A percentile compares a stretch with the other conserved stretches of the same genome.
Conservation (phyloP, 75 land plant genomes). For the Selaginella tamariscina region DNA sequence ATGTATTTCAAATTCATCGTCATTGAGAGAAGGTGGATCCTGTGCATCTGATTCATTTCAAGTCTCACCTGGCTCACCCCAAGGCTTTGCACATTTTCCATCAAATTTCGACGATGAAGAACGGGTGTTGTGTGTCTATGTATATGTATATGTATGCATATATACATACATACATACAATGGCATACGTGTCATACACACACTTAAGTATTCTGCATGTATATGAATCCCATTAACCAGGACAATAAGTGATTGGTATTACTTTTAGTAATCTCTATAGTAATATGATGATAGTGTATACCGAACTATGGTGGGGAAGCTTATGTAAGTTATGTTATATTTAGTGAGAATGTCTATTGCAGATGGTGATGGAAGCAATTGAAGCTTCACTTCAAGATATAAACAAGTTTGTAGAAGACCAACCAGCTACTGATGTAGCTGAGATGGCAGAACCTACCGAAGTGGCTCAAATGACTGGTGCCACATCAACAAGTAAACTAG, state of each 20-base stretch:
- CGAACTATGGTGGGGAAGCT: no score
- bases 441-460: no score
- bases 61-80: background rate
- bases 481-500: background rate
- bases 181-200: no score
- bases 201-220: no score
- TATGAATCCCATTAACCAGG: no score
- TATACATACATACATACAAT: no score
- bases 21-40: background rate
- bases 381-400: background rate
- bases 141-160: background rate
- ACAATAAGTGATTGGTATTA: no score
- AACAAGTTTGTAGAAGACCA: background rate
- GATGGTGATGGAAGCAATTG: constrained; percentile 1
- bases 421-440: background rate
- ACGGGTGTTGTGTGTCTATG: background rate
- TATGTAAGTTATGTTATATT: no score
- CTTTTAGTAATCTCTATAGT: no score
- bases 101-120: background rate
- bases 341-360: no score
- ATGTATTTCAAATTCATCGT: background rate
- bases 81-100: background rate
- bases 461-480: background rate
- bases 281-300: no score
- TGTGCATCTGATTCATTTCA: background rate